Conservation (phyloP, 805 yeast genomes). For the Saccharomycopsis javanensis region DNA sequence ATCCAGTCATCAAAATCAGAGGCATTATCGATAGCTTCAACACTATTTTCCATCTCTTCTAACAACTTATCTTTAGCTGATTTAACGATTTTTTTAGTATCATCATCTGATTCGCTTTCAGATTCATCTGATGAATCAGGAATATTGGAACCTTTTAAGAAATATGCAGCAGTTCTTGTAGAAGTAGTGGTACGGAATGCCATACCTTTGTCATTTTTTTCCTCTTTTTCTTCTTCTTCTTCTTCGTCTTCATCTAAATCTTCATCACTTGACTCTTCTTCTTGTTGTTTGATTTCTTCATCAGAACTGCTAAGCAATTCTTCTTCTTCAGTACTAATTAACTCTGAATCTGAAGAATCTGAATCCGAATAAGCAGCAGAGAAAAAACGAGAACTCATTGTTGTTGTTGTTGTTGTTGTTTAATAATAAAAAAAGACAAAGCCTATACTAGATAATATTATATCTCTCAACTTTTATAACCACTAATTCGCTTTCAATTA, state of each 20-base stretch:
- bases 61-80: conserved; percentile 87
- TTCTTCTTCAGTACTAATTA: conserved; percentile 35
- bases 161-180: conserved; percentile 14
- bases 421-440: too few species aligned
- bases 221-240: conserved; percentile 26
- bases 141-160: conserved; percentile 26
- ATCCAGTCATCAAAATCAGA: conserved; percentile 41
- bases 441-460: too few species aligned
- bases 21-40: conserved; percentile 47
- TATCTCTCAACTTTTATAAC: too few species aligned
- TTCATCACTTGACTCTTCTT: conserved; percentile 26
- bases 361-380: conserved; percentile 40
- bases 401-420: background rate
- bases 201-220: conserved; percentile 27
- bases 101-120: conserved; percentile 46
- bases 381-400: conserved; percentile 68
- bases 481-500: too few species aligned
- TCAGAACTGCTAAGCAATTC: conserved; percentile 34
- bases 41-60: conserved; percentile 74
- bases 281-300: conserved; percentile 26
- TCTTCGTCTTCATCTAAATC: conserved; percentile 30
- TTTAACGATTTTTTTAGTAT: conserved; percentile 72
- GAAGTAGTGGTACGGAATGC: conserved; percentile 10
- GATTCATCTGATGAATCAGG: conserved; percentile 34
- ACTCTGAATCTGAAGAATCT: conserved; percentile 25